Base-by-base conservation (phyloP, 169 alveolate species). In the Eimeria praecox region DNA sequence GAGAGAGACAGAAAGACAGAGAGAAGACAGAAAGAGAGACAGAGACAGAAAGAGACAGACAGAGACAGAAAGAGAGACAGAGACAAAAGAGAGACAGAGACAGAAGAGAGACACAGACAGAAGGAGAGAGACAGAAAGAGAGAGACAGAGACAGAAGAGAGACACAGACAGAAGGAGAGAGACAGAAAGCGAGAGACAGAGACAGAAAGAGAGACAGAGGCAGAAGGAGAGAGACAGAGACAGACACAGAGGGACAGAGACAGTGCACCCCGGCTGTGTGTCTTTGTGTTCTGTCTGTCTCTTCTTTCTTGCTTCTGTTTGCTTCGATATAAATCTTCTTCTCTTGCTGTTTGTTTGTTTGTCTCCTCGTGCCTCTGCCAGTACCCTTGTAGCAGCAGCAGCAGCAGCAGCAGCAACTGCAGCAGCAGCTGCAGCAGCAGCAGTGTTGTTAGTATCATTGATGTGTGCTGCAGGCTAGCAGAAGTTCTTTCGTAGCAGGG, bases 401-500 rank as follows among this genome's bases (percentile, higher is more conserved):
- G 64, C 69, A 82, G 90, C 44, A 46, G 75, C 35, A 9, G 49
- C 71, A 42, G 69, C 44, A 46, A 16, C 71, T n/a, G 73, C 4
- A 1, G 42, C 4, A 27, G 44, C 44, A 69, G 80, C 24, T n/a
- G 49, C 24, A 69, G 38, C 44, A 14, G 38, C 44, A n/a, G 75
- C 38, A 27, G 35, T 35, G 42, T 3, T 27, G 33, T 80, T 80
- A 44, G 56, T 27, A 33, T 66, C 35, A 4, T 52, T 80, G 71
- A 66, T 38, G 22, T 64, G 40, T 38, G 83, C 62, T 59, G 94
- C 69, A 64, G 85, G 83, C 86, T 64, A 12, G 83, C 80, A 2
- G 85, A 64, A 20, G 85, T 88, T 20, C 91, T 83, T 12, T 83
- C 91, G 42, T 73, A 54, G 18, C 10, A 33, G 54, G n/a, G 33